Base-by-base conservation (phyloP, 2,329 filamentous ascomycete genomes). In the Dothidotthia symphoricarpi region DNA sequence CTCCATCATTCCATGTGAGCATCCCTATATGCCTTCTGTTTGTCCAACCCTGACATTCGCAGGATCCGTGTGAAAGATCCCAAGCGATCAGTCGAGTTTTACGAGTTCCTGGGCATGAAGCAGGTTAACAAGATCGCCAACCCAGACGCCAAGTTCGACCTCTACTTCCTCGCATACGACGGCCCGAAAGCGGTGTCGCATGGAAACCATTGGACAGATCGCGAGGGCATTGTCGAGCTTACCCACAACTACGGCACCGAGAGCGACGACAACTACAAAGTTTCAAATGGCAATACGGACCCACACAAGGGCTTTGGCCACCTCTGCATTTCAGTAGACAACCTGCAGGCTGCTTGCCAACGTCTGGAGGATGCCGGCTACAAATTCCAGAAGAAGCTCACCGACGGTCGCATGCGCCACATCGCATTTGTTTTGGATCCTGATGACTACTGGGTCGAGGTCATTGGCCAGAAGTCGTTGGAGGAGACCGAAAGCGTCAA, bases 141-240 rank as follows among this genome's bases (percentile, higher is more conserved):
- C 61, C 86, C 90, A 11, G 89, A 95, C 43, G 81, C 81, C 68
- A 95, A 94, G 63, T 97, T 97, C 68, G 88, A 93, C 59, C 81
- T 96, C 17, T 97, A 97, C 75, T 97, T 97, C 72, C 77, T 98
- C 43, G 89, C 84, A 43, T 97, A 94, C 71, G 85, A 95, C 64
- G 79, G 81, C 22, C 80, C 88, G 8, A 75, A 78, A 25, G 85
- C 91, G 11, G 72, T 80, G n/a, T 93, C 86, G 8, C 74, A 78
- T 40, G 85, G 83, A 57, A 82, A 82, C 48, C 80, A 83, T 60
- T 90, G 84, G 73, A 80, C 78, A 5, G 88, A 95, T 68, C 85
- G 93, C 37, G 85, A 95, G 68, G 93, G 88, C 31, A 78, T 97
- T 27, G 81, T 98, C 50, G 93, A 98, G 69, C 78, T 98, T 48